phyloP scores from a whole-genome alignment of 495 filamentous ascomycete species.

The Copromyces sp. region DNA sequence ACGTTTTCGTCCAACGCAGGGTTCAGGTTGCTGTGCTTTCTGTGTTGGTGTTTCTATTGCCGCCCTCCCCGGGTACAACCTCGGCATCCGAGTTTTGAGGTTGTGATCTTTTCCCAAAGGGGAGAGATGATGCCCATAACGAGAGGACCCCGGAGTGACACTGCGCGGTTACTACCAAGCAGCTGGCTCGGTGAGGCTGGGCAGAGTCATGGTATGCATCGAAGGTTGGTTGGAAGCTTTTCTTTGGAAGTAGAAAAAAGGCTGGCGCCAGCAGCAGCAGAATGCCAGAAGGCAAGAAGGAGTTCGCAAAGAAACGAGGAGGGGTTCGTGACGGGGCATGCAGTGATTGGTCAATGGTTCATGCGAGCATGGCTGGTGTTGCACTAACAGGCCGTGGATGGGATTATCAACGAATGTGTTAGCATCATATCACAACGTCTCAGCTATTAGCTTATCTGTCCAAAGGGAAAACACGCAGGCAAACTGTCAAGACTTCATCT shows the following conservation, averaged over 20 bases:
- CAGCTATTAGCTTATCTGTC: not conserved
- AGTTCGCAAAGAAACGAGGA: not conserved
- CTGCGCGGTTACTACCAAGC: not conserved
- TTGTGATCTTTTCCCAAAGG: not conserved
- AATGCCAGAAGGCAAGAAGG: not conserved
- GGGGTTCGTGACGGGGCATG: not conserved
- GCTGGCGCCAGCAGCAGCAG: not conserved
- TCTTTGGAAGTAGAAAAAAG: not conserved
- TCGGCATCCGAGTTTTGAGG: not conserved
- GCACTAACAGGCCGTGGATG: not conserved
- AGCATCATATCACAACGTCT: too few species aligned
- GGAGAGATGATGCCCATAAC: not conserved
- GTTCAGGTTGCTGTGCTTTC: not conserved
- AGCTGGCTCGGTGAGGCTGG: not conserved
- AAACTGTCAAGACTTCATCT: not conserved
- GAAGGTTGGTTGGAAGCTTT: not conserved
- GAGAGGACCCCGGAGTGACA: not conserved
- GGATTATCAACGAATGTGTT: too few species aligned
- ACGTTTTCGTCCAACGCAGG: not conserved
- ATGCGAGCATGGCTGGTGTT: not conserved
- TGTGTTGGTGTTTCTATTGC: not conserved
- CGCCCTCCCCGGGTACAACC: not conserved
- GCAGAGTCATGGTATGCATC: not conserved
- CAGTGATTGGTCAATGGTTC: not conserved
- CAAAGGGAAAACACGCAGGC: rapidly evolving